Evolutionary conservation across 352 stramenopile genomes (phyloP).

Genomic region (Globisporangium viniferum): DNA sequence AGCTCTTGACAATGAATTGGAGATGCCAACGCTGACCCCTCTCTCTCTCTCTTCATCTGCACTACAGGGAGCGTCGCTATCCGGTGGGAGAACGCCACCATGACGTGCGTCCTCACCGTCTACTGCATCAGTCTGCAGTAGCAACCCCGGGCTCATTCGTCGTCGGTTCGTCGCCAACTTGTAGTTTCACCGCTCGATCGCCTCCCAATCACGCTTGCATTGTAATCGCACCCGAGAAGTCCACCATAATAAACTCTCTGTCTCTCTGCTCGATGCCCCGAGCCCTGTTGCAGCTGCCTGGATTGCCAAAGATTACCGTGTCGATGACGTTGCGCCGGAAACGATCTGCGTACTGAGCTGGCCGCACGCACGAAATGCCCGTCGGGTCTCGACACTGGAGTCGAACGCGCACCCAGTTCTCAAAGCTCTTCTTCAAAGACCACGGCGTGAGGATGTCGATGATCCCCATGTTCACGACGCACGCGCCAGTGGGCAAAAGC

Average conservation of each 20-base stretch:
- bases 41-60: background rate
- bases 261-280: constrained; percentile 25
- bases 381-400: constrained; percentile 73
- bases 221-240: constrained; percentile 61
- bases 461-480: constrained; percentile 94
- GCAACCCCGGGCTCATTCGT: background rate
- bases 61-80: constrained; percentile 63
- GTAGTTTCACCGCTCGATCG: background rate
- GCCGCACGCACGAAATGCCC: constrained; percentile 84
- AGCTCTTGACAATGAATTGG: background rate
- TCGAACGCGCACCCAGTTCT: constrained; percentile 84
- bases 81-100: constrained; percentile 71
- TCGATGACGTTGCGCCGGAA: constrained; percentile 86
- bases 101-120: constrained; percentile 67
- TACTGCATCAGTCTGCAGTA: constrained; percentile 75
- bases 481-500: constrained; percentile 60
- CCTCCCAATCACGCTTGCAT: constrained; percentile 32
- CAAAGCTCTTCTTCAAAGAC: constrained; percentile 91
- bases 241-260: constrained; percentile 79
- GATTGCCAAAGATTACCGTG: constrained; percentile 74
- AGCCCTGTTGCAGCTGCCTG: constrained; percentile 30
- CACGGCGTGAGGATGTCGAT: constrained; percentile 97
- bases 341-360: constrained; percentile 73
- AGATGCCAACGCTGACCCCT: constrained; percentile 2
- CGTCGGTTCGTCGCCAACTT: background rate